Evolutionary conservation across 805 yeast species (phyloP), one percentile per base, ranked within the genome.

Genomic region (Millerago galiae): DNA sequence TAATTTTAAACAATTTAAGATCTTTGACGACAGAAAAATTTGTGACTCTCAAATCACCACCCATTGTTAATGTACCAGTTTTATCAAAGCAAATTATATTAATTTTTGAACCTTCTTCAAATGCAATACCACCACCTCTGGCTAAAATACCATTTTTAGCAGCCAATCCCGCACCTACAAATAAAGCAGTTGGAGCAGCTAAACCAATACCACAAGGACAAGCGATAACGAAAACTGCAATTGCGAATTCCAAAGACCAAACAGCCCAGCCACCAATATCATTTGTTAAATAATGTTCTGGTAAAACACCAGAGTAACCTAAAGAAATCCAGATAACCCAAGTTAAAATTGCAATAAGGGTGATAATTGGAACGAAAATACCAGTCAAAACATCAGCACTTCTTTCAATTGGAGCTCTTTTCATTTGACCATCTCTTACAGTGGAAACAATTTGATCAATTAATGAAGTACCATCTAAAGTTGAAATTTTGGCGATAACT

Each of bases 171-270:
- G 87, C 70, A 3, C 93, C 93, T 11, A 84, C 88, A 65, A 81
- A 83, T 33, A 84, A 58, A 0, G 93, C 91, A 2, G 91, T 83
- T 2, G 93, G 93, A 2, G 91, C 93, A 18, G 93, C 93, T 17
- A 84, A 65, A 2, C 91, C 93, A 51, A 84, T 75, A 2, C 91
- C 95, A 66, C 93, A 84, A 2, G 95, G 95, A 56, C 95, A 84
- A 0, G 91, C 91, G 39, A 84, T 77, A 2, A 84, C 91, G 62
- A 84, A 83, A 2, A 85, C 91, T 0, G 90, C 76, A 49, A 84
- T 81, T 2, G 89, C 77, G 61, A 84, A 84, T 51, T 83, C 81
- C 43, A 84, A 66, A 1, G 90, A 79, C 89, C 91, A 84, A 11
- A 83, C 74, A 0, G 74, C 65, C 88, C 90, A 83, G 1, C 88